Percentiles rank a stretch among this genome's conserved stretches.
phyloP scores from a whole-genome alignment of 345 rosid genomes.

The Camelina neglecta region DNA sequence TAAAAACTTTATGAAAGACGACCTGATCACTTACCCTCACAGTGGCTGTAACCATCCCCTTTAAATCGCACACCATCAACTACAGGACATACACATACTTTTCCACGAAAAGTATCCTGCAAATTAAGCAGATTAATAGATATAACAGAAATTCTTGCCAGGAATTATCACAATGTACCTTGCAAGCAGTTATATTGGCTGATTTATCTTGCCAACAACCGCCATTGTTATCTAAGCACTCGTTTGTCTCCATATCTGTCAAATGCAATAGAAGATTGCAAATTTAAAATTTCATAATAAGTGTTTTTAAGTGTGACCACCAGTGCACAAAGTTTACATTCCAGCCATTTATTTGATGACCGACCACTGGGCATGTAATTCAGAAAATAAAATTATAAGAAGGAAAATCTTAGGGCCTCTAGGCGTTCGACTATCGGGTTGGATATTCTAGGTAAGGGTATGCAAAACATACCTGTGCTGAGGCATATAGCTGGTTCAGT shows the following conservation, averaged over 20 bases:
- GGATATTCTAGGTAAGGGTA: neutral
- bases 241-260: conserved; percentile 94
- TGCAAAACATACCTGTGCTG: conserved; percentile 57
- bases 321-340: neutral
- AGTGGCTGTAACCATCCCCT: conserved; percentile 95
- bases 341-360: neutral
- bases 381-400: neutral
- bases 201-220: conserved; percentile 92
- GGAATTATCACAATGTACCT: conserved; percentile 52
- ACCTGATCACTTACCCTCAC: conserved; percentile 68
- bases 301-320: neutral
- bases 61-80: conserved; percentile 95
- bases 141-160: neutral
- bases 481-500: conserved; percentile 93
- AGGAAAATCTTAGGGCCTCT: neutral
- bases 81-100: conserved; percentile 88
- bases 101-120: conserved; percentile 98
- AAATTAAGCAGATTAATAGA: conserved; percentile 7
- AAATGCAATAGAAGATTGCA: conserved; percentile 12
- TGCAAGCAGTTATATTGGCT: conserved; percentile 93
- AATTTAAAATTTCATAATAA: neutral
- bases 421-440: neutral
- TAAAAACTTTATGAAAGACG: neutral
- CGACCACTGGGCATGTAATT: neutral
- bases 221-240: conserved; percentile 89